Percentiles rank a stretch among this genome's conserved stretches.
Evolutionary conservation across 257 asterid genomes (phyloP).

Genomic region (Scutellaria baicalensis): DNA sequence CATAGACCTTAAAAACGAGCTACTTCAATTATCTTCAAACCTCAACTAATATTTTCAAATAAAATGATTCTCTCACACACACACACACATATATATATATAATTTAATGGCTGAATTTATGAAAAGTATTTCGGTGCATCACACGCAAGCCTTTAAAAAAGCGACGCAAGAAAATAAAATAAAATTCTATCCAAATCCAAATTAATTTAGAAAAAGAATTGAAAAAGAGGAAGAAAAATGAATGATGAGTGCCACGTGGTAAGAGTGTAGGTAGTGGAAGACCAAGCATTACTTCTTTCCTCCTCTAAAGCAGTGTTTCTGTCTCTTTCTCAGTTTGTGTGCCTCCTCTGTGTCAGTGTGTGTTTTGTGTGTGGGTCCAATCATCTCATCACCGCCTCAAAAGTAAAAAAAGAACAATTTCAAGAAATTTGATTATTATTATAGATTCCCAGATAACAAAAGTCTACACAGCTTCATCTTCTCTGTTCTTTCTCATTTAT

Average conservation of each 20-base stretch:
- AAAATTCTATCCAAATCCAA: neutral
- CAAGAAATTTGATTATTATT: slow-evolving; percentile 1
- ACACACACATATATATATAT: too few relatives aligned
- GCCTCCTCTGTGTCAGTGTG: slow-evolving; percentile 3
- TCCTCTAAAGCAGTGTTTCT: slow-evolving; percentile 25
- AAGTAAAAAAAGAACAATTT: slow-evolving; percentile 3
- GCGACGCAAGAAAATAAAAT: too few relatives aligned
- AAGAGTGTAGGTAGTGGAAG: slow-evolving; percentile 14
- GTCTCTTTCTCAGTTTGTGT: slow-evolving; percentile 11
- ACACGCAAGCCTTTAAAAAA: too few relatives aligned
- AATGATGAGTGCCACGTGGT: slow-evolving; percentile 17
- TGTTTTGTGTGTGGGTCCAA: slow-evolving; percentile 11
- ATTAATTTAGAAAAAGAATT: neutral
- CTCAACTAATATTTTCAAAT: too few relatives aligned
- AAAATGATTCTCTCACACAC: too few relatives aligned
- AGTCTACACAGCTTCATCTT: slow-evolving; percentile 16
- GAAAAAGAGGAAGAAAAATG: neutral
- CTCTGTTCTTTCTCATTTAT: slow-evolving; percentile 8
- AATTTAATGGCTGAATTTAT: too few relatives aligned
- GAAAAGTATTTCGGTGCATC: too few relatives aligned
- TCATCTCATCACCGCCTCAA: slow-evolving; percentile 20
- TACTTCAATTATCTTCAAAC: too few relatives aligned
- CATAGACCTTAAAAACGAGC: too few relatives aligned
- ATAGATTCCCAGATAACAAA: slow-evolving; percentile 12
- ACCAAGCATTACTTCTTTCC: slow-evolving; percentile 13